phyloP scores from a whole-genome alignment of 2,329 filamentous ascomycete genomes.

The Neofusicoccum ribis region DNA sequence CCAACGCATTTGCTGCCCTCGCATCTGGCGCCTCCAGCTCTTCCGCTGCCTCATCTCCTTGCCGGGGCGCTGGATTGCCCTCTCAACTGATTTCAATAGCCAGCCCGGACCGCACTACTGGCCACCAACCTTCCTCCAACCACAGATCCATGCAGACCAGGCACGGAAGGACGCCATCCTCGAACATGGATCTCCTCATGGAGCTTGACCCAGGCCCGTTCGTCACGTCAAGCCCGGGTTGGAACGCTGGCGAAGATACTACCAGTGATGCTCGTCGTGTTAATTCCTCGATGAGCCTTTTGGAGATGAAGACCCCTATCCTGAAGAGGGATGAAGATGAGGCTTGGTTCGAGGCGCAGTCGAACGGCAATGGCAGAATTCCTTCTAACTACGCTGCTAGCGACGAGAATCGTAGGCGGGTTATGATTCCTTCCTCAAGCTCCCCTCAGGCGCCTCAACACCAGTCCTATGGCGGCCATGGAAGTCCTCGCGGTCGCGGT shows the following conservation, averaged over 20 bases:
- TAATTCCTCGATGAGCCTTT: neutral
- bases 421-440: too few relatives aligned
- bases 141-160: too few relatives aligned
- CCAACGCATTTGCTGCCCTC: neutral
- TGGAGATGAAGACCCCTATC: neutral
- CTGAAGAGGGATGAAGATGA: neutral
- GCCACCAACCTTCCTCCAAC: too few relatives aligned
- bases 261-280: neutral
- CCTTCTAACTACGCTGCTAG: neutral
- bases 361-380: neutral
- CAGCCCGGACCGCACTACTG: neutral
- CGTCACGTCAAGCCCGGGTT: neutral
- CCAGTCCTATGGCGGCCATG: neutral
- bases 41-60: neutral
- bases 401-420: too few relatives aligned
- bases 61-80: neutral
- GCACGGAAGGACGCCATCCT: neutral
- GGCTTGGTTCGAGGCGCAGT: neutral
- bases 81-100: neutral
- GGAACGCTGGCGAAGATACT: neutral
- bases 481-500: neutral
- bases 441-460: neutral
- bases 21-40: neutral
- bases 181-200: neutral
- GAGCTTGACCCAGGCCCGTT: neutral